A percentile compares a stretch with the other conserved stretches of the same genome.
These are phyloP conservation scores for Macrocybe gigantea DNA, from an alignment of 768 basidiomycete genomes.

Conservation along the genomic window DNA sequence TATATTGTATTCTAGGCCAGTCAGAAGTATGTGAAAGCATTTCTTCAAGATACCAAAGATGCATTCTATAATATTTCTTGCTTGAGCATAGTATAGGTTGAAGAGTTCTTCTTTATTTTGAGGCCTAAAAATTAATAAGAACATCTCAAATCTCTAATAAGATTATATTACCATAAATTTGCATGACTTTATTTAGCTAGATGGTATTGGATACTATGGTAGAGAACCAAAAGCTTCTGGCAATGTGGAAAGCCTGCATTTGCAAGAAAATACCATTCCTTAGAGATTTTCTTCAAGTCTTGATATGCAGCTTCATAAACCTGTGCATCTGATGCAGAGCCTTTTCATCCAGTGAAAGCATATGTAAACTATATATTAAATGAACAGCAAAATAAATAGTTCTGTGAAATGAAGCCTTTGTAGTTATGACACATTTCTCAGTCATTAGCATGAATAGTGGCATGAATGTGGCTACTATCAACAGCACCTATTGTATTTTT, in stretches of 20 bases:
- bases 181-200: constrained; percentile 18
- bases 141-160: not conserved
- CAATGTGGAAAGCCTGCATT: constrained; percentile 17
- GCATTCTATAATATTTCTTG: constrained; percentile 19
- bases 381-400: constrained; percentile 15
- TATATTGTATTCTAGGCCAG: constrained; percentile 9
- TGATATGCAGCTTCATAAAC: constrained; percentile 12
- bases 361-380: constrained; percentile 20
- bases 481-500: not conserved
- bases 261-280: constrained; percentile 14
- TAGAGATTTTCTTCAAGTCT: constrained; percentile 8
- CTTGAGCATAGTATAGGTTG: constrained; percentile 18
- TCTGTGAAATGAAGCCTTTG: constrained; percentile 14
- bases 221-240: constrained; percentile 18
- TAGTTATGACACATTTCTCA: not conserved
- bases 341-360: constrained; percentile 20
- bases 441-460: not conserved
- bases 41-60: constrained; percentile 19
- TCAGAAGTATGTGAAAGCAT: constrained; percentile 9
- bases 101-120: constrained; percentile 17
- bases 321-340: constrained; percentile 12
- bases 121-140: constrained; percentile 7
- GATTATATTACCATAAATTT: not conserved
- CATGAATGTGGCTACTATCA: not conserved
- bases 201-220: constrained; percentile 19